Base-by-base conservation (phyloP, 2,329 filamentous ascomycete species). In the Geosmithia putterillii region DNA sequence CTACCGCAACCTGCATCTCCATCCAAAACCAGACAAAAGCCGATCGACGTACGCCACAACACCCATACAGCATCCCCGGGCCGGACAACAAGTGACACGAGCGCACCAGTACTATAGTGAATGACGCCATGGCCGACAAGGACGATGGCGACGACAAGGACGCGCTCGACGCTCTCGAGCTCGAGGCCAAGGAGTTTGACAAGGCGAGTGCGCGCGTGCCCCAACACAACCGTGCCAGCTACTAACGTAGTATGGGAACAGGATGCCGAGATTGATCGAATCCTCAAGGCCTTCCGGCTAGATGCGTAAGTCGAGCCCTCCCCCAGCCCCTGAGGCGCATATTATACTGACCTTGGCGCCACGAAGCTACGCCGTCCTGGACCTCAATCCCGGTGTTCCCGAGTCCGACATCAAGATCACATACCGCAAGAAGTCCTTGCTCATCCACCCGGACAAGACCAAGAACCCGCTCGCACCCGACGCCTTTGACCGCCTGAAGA, bases 401-500 rank as follows among this genome's bases (percentile, higher is more conserved):
- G 90, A 96, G 54, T 89, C 86, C 46, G 92, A 96, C 66, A 96
- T 98, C 71, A 96, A 95, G 66, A 71, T 82, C 53, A 77, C 78
- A 52, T 98, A 96, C 68, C 89, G 92, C 70, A 89, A 87, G 56
- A 96, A 95, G 65, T 98, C 92, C n/a, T 81, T 98, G 45, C 80
- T 98, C 41, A 96, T 98, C 69, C 92, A 98, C 69, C 92, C 92
- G 7, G 92, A 98, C 70, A 98, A 98, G 64, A 95, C 92, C 45
- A 81, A 81, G 57, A 96, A 98, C 58, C 83, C 87, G 0, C 76
- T 73, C 41, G 92, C 92, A 0, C 90, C 92, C 3, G 92, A 96
- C 55, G 92, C 92, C 51, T 98, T 98, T 59, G 92, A 98, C 65
- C 81, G 90, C 9, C 75, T 98, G 22, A 95, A 95, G 57, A 95